Evolutionary conservation across 2,329 filamentous ascomycete species (phyloP), one percentile per base, ranked within the genome.

Genomic region (Trichoderma sp.): DNA sequence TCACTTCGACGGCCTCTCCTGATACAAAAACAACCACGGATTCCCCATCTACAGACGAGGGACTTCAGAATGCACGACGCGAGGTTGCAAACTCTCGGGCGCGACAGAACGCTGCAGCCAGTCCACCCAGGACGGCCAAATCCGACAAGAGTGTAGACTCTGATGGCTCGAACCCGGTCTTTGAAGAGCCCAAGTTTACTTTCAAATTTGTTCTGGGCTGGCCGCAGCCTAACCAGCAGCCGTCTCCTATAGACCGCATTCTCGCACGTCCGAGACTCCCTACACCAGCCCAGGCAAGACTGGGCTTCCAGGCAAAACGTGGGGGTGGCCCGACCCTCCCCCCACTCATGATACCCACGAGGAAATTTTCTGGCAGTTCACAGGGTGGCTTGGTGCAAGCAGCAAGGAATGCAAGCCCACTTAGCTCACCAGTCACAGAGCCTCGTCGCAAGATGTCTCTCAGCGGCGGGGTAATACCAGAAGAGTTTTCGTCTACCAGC

Each of bases 191-290:
- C 81, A 86, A 88, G 77, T 94, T 90, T 80, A 88, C 91, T 76
- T 95, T 95, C 86, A 93, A 92, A 77, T 95, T 95, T 80, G 91
- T 92, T 11, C 87, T 95, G 2, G 92, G 93, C 76, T 93, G 90
- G 88, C 87, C 91, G 56, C 84, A 88, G 66, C 89, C 89, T 29
- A 83, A 87, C 24, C 89, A 89, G 33, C 83, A 87, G 31, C 87
- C 89, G 77, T 87, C 89, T 71, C 85, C 86, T 0, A 89, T 89
- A 3, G 89, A 92, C 56, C 89, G 91, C 3, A 88, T 92, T n/a
- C 86, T 95, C 24, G 88, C 87, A 27, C 89, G 91, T 6, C 94
- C 94, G 1, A 88, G 92, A 14, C 88, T 97, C 4, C 94, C 94
- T 0, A 87, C 88, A 3, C 89, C 93, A 0, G 93, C 94, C 0